Evolutionary conservation across 2,329 filamentous ascomycete species (phyloP), one percentile per base, ranked within the genome.

Genomic region (Colletotrichum tropicale): DNA sequence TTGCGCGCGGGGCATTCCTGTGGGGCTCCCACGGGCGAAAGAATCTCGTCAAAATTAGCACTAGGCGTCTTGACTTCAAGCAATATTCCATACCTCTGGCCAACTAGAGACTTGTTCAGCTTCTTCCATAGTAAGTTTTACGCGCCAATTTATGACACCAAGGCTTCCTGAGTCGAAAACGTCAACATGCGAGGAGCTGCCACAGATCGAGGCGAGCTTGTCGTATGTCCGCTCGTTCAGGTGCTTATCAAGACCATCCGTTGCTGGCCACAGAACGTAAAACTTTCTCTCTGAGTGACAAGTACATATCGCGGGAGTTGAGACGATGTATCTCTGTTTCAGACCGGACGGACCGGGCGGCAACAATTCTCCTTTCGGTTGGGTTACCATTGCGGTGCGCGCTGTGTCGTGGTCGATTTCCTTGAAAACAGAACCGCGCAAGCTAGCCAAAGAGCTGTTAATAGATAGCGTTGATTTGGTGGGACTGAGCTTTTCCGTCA

Each of bases 291-390:
- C 5, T 48, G 38, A 12, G 38, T 48, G 38, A 12, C 18, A 48
- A 4, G 38, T 48, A n/a, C 18, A 48, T 48, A 48, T n/a, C n/a
- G n/a, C n/a, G n/a, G n/a, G n/a, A n/a, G n/a, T n/a, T n/a, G n/a
- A n/a, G n/a, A n/a, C n/a, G n/a, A n/a, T n/a, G n/a, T n/a, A n/a
- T n/a, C n/a, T n/a, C n/a, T n/a, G n/a, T n/a, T n/a, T n/a, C n/a
- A 48, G 43, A 48, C 12, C 1, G n/a, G n/a, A 12, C 6, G 5
- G 43, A 4, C 3, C 18, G n/a, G n/a, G 10, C 9, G 16, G 9
- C 9, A 9, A n/a, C 1, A 4, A 3, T 4, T n/a, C 38, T 43
- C 0, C 18, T n/a, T 6, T 43, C 9, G 8, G 9, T 1, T 10
- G 38, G 9, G 9, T n/a, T 3, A 43, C 3, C 38, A n/a, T 2